phyloP scores from a whole-genome alignment of 768 basidiomycete species.

The Tricholoma bakamatsutake region DNA sequence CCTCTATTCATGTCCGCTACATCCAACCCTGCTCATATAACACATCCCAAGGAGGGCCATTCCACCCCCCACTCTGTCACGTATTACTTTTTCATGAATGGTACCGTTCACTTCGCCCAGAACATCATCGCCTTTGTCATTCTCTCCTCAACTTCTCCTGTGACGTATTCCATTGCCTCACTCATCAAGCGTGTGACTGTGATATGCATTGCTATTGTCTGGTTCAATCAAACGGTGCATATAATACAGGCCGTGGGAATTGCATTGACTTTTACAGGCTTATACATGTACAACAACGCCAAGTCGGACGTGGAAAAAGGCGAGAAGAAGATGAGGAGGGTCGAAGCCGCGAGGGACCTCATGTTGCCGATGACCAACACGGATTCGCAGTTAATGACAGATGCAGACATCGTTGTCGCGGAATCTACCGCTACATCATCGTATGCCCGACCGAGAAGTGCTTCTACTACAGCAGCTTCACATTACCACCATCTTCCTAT shows the following conservation, averaged over 20 bases:
- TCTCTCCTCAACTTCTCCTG: conserved; percentile 91
- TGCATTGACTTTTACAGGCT: conserved; percentile 77
- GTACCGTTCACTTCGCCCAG: conserved; percentile 93
- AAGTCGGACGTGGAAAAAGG: conserved; percentile 91
- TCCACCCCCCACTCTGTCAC: conserved; percentile 54
- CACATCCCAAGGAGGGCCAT: conserved; percentile 41
- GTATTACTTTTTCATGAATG: conserved; percentile 89
- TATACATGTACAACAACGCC: conserved; percentile 95
- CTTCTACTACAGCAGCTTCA: conserved; percentile 20
- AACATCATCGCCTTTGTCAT: conserved; percentile 98
- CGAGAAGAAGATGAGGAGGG: conserved; percentile 79
- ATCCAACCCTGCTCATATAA: conserved; percentile 33
- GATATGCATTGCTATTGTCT: conserved; percentile 95
- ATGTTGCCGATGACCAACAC: conserved; percentile 62
- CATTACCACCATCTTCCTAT: conserved; percentile 19
- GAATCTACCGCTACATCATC: conserved; percentile 30
- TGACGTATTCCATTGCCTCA: conserved; percentile 98
- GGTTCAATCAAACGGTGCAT: conserved; percentile 89
- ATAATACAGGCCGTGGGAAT: conserved; percentile 89
- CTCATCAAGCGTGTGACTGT: conserved; percentile 97
- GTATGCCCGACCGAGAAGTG: conserved; percentile 32
- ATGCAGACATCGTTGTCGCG: conserved; percentile 27
- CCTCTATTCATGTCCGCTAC: conserved; percentile 51
- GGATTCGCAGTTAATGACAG: conserved; percentile 48
- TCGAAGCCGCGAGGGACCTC: conserved; percentile 66